Evolutionary conservation across 352 stramenopile genomes (phyloP), one percentile per base, ranked within the genome.

Genomic region (Phytophthora chlamydospora): DNA sequence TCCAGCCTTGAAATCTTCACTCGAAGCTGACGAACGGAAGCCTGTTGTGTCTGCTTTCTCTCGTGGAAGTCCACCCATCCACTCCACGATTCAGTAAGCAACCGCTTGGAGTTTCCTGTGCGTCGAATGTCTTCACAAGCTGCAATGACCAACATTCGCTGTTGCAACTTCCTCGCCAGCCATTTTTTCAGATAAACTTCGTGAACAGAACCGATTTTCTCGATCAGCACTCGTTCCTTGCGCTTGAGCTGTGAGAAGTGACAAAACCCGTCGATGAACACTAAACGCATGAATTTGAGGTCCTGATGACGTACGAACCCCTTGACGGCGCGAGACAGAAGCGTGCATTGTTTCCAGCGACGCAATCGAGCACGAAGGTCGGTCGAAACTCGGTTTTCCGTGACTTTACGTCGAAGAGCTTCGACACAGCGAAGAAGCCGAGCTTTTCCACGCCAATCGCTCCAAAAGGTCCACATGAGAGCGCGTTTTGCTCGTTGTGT

Each of bases 121-220:
- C 54, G 64, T 21, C 39, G 61, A 43, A 78, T 55, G 7, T 55
- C 36, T 53, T 83, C 71, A 44, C 49, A 69, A n/a, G 40, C 43
- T n/a, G 44, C 34, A n/a, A 80, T 52, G 2, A 32, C 29, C 5
- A 24, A 41, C 54, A 78, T 70, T 2, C 71, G 60, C 0, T 54
- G 32, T 1, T 68, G 52, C 4, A 75, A 9, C 21, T 72, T 46
- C 8, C 35, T 43, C 1, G 44, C 43, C 13, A 80, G 55, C 68
- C 71, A 77, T 16, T 67, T 57, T 6, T 53, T 66, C n/a, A 77
- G 42, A 12, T 62, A 80, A 0, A 51, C 12, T 4, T 57, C n/a
- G 43, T 80, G 74, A 0, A 71, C 31, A 4, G 39, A 36, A 19
- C 41, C 9, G 3, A 83, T 65, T 16, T 60, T 55, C 4, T 40